Evolutionary conservation across 345 rosid genomes (phyloP), one percentile per base, ranked within the genome.

Genomic region (Litchi chinensis): DNA sequence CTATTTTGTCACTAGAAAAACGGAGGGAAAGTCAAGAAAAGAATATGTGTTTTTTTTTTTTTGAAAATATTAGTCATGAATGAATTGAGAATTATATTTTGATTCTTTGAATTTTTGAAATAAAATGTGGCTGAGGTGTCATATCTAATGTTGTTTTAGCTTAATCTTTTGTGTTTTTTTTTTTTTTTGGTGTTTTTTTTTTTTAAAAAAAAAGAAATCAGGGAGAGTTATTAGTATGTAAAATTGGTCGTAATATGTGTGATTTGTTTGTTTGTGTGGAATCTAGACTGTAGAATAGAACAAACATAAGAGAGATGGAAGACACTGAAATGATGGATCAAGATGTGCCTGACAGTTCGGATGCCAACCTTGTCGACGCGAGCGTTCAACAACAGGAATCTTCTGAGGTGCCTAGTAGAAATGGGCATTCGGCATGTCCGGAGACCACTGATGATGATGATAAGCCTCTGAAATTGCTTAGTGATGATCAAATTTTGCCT

Each of bases 321-420:
- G 87, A 85, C 71, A 65, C 82, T 21, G 90, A 87, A 82, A 87
- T 84, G 87, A 75, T 77, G 65, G 86, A 79, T 66, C 83, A 76
- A 67, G 87, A 78, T 56, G 73, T 82, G 75, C 75, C 76, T 28
- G 79, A 65, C n/a, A 82, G 76, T 76, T 59, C 82, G 7, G 87
- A 74, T 64, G 75, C 24, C 66, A 78, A 44, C 22, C 86, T 74
- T 68, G 84, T 77, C 57, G 90, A 83, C 52, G 73, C 85, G 13
- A 76, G 62, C 57, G 75, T 64, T 73, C 77, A 81, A 64, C 81
- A 80, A 40, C 82, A 82, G 50, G 85, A 74, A 62, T 76, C 85
- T 46, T 10, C 71, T 68, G 75, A 40, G 44, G 56, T 24, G 41
- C 74, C 77, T 18, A 69, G 59, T 76, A 87, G 83, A 71, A 85